Conservation (phyloP, 2,329 filamentous ascomycete species). For the Stagonosporopsis rhizophila region DNA sequence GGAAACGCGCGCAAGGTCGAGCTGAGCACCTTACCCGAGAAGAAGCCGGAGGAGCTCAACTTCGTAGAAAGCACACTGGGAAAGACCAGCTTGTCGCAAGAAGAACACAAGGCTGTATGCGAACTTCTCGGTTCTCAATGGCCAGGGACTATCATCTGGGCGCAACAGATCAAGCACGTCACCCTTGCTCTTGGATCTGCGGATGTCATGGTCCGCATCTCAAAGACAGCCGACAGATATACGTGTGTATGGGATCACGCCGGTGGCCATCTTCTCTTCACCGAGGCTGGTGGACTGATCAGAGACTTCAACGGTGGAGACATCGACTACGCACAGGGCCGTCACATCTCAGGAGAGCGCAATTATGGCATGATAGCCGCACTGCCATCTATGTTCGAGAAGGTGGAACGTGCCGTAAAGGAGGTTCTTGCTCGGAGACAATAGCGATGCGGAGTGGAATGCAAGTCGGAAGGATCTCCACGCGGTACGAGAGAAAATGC, state of each 20-base stretch:
- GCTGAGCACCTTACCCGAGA: slow-evolving; percentile 21
- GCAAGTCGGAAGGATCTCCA: slow-evolving; percentile 18
- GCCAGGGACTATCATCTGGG: slow-evolving; percentile 60
- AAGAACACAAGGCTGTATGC: slow-evolving; percentile 49
- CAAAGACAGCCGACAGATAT: slow-evolving; percentile 52
- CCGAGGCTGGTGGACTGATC: slow-evolving; percentile 59
- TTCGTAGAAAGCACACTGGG: slow-evolving; percentile 57
- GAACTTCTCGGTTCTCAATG: slow-evolving; percentile 50
- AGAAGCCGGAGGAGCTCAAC: slow-evolving; percentile 45
- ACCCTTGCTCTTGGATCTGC: slow-evolving; percentile 59
- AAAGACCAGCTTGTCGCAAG: slow-evolving; percentile 48
- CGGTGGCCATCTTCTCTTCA: slow-evolving; percentile 59
- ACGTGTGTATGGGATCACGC: slow-evolving; percentile 65
- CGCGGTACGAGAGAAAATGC: slow-evolving; percentile 26
- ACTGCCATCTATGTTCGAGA: slow-evolving; percentile 36
- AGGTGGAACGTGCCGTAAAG: slow-evolving; percentile 37
- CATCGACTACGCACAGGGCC: slow-evolving; percentile 55
- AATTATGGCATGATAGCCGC: slow-evolving; percentile 48
- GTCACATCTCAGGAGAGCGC: slow-evolving; percentile 40
- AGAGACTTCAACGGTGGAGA: slow-evolving; percentile 59
- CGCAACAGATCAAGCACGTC: slow-evolving; percentile 62
- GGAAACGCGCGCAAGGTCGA: slow-evolving; percentile 44
- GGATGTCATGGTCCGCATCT: slow-evolving; percentile 59
- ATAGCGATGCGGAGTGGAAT: slow-evolving; percentile 16
- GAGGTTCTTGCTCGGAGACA: slow-evolving; percentile 30